Evolutionary conservation across 2,329 filamentous ascomycete genomes (phyloP).

Genomic region (Chrysosporium keratinophilum): DNA sequence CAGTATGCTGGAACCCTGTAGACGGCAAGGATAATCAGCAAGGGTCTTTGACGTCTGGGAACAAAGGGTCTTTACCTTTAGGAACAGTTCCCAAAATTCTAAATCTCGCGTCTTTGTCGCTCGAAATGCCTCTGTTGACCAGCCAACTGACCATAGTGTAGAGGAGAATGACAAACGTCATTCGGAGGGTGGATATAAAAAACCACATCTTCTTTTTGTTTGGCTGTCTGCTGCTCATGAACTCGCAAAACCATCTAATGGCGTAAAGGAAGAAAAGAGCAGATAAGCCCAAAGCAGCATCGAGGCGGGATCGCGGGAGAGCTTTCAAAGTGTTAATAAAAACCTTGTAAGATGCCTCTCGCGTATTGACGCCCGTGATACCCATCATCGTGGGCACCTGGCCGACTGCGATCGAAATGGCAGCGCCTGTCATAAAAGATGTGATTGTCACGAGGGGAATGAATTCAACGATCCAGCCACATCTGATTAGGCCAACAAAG

Average conservation of each 20-base stretch:
- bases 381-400: conserved; percentile 54
- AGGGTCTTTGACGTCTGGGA: background rate
- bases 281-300: conserved; percentile 50
- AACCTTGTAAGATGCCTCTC: conserved; percentile 41
- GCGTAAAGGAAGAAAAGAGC: conserved; percentile 47
- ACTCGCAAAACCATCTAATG: conserved; percentile 48
- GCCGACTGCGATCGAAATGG: conserved; percentile 55
- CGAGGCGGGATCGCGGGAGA: conserved; percentile 48
- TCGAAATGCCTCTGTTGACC: conserved; percentile 44
- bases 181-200: conserved; percentile 50
- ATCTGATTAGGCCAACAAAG: conserved; percentile 49
- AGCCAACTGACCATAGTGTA: conserved; percentile 55
- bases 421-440: conserved; percentile 57
- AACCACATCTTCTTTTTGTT: conserved; percentile 49
- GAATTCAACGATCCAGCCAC: conserved; percentile 57
- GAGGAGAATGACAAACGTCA: conserved; percentile 50
- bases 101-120: conserved; percentile 41
- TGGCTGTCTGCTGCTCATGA: conserved; percentile 40
- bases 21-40: background rate
- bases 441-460: conserved; percentile 55
- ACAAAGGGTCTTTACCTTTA: conserved; percentile 29
- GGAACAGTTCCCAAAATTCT: conserved; percentile 49
- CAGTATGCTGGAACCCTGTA: conserved; percentile 38
- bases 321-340: conserved; percentile 50
- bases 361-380: conserved; percentile 41